Conservation (phyloP, 2,329 filamentous ascomycete genomes). For the Venturia effusa region DNA sequence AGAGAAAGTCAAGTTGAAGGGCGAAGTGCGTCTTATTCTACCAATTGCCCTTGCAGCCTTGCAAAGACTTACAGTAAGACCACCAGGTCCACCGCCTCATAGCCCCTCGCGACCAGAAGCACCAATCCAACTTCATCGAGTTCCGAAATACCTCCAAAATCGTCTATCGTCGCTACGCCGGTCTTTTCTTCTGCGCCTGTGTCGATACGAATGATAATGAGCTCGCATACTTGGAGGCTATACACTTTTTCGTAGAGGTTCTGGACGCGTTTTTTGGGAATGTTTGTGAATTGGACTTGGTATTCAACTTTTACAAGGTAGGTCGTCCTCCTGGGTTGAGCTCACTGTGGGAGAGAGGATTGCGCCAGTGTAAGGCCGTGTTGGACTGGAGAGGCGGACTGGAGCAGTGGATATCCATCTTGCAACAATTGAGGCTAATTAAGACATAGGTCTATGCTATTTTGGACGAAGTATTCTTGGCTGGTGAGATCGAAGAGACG, state of each 20-base stretch:
- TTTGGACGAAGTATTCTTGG: slow-evolving; percentile 93
- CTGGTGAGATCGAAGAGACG: slow-evolving; percentile 96
- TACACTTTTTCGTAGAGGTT: slow-evolving; percentile 99
- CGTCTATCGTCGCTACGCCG: slow-evolving; percentile 93
- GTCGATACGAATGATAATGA: slow-evolving; percentile 99
- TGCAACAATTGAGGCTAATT: neutral
- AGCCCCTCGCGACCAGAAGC: slow-evolving; percentile 94
- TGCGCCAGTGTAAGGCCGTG: neutral
- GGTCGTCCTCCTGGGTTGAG: slow-evolving; percentile 15
- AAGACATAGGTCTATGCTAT: slow-evolving; percentile 75
- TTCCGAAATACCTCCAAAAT: slow-evolving; percentile 81
- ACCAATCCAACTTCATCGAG: slow-evolving; percentile 99
- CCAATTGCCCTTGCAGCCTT: neutral
- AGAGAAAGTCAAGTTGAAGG: slow-evolving; percentile 97
- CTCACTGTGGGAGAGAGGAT: neutral
- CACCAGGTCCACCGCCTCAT: slow-evolving; percentile 88
- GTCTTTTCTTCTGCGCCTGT: slow-evolving; percentile 97
- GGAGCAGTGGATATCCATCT: no score
- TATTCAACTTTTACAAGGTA: slow-evolving; percentile 62
- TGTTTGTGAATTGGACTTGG: slow-evolving; percentile 92
- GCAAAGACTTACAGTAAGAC: neutral
- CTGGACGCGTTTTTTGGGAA: slow-evolving; percentile 98
- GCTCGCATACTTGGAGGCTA: slow-evolving; percentile 89
- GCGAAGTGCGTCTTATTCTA: slow-evolving; percentile 56
- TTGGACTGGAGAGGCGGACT: slow-evolving; percentile 11